Conservation (phyloP, 1,284 basidiomycete genomes). For the Puccinia brachypodii region DNA sequence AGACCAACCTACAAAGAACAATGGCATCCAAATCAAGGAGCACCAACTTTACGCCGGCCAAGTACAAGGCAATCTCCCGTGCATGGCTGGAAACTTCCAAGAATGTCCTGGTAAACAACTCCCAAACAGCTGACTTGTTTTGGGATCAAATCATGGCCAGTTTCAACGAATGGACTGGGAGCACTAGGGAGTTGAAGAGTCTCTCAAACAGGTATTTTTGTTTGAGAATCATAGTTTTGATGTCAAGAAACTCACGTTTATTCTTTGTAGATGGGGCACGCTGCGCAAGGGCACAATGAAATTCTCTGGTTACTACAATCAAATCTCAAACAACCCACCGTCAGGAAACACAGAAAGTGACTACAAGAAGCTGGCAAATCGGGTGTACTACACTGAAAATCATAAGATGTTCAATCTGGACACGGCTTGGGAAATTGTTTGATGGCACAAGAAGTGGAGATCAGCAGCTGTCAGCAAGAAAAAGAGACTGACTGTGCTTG, state of each 20-base stretch:
- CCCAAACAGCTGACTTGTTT: neutral
- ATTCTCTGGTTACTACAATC: neutral
- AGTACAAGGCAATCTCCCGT: neutral
- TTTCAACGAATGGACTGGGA: neutral
- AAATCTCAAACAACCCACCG: neutral
- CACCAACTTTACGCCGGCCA: neutral
- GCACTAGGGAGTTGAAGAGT: neutral
- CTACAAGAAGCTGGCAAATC: neutral
- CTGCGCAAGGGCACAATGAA: constrained; percentile 1
- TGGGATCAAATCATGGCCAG: neutral
- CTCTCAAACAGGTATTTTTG: neutral
- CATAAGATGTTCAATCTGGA: neutral
- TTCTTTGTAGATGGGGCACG: neutral
- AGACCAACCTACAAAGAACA: neutral
- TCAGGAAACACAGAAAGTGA: neutral
- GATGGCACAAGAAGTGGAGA: too few relatives aligned
- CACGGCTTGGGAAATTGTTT: neutral
- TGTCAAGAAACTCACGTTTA: too few relatives aligned
- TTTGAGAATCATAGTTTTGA: too few relatives aligned
- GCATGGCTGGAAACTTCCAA: neutral
- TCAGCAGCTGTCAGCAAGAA: too few relatives aligned
- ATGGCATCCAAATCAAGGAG: neutral
- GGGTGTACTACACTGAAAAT: neutral
- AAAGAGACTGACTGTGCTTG: too few relatives aligned
- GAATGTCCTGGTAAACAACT: neutral